phyloP scores from a whole-genome alignment of 352 stramenopile species.

The Phytophthora sojae region DNA sequence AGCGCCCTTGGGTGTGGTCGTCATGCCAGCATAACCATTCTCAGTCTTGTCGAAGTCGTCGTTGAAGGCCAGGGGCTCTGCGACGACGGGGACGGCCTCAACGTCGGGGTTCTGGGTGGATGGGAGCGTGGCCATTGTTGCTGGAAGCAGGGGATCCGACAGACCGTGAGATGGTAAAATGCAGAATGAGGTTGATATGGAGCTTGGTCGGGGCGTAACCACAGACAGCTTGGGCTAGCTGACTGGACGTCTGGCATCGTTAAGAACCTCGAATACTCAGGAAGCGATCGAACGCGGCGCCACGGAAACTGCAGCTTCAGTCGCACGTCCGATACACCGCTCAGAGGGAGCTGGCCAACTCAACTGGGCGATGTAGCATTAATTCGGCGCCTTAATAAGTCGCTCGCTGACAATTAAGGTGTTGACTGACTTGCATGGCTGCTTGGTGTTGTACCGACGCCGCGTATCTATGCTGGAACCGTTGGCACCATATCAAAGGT shows the following conservation, averaged over 20 bases:
- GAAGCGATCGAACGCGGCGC: conserved; percentile 15
- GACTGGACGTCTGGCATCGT: conserved; percentile 9
- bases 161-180: conserved; percentile 18
- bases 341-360: neutral
- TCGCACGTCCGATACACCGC: conserved; percentile 7
- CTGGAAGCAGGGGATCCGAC: conserved; percentile 1
- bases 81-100: conserved; percentile 6
- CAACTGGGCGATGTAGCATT: conserved; percentile 12
- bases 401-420: neutral
- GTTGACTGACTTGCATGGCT: conserved; percentile 3
- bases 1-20: conserved; percentile 6
- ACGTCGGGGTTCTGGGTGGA: conserved; percentile 23
- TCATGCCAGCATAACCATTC: conserved; percentile 14
- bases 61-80: conserved; percentile 18
- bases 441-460: conserved; percentile 11
- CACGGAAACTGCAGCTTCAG: conserved; percentile 21
- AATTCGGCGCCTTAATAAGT: conserved; percentile 17
- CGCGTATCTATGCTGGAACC: conserved; percentile 17
- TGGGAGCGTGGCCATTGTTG: conserved; percentile 18
- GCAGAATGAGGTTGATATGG: conserved; percentile 11
- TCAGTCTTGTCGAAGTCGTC: conserved; percentile 20
- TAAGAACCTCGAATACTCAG: conserved; percentile 23
- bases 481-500: neutral
- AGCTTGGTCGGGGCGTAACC: neutral
- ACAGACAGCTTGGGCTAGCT: neutral